Conservation (phyloP, 352 stramenopile genomes). For the Pythium monospermum region DNA sequence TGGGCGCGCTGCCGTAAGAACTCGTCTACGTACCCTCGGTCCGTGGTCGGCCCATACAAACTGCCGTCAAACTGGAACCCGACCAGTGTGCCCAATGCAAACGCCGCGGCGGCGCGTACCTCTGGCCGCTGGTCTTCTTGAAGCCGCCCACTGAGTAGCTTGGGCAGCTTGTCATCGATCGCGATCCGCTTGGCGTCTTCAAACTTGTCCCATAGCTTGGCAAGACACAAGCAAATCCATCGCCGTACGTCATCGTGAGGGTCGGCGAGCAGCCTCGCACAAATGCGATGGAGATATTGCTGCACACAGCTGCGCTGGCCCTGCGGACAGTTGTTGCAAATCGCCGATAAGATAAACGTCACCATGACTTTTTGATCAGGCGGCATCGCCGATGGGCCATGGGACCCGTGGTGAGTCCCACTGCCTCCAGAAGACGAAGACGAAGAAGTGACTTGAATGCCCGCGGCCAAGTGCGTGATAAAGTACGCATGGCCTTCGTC, state of each 20-base stretch:
- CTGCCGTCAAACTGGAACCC: slow-evolving; percentile 69
- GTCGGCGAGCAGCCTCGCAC: slow-evolving; percentile 57
- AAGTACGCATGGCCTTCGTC: slow-evolving; percentile 95
- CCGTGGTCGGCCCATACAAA: slow-evolving; percentile 32
- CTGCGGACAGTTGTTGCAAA: slow-evolving; percentile 89
- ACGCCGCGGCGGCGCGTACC: slow-evolving; percentile 91
- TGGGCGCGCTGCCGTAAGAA: slow-evolving; percentile 54
- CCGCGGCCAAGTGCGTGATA: slow-evolving; percentile 88
- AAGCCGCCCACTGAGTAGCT: slow-evolving; percentile 75
- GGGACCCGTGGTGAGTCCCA: background rate
- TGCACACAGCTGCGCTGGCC: slow-evolving; percentile 93
- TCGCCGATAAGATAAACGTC: slow-evolving; percentile 94
- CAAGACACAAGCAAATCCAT: slow-evolving; percentile 91
- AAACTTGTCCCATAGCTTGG: slow-evolving; percentile 94
- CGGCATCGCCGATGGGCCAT: slow-evolving; percentile 38
- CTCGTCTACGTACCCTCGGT: slow-evolving; percentile 38
- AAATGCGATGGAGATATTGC: slow-evolving; percentile 84
- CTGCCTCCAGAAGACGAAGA: slow-evolving; percentile 15
- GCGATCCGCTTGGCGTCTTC: slow-evolving; percentile 80
- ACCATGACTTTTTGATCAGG: slow-evolving; percentile 93
- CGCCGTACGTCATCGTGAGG: slow-evolving; percentile 66
- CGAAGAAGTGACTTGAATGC: too few species aligned
- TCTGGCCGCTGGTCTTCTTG: slow-evolving; percentile 83
- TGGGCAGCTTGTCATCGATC: slow-evolving; percentile 85
- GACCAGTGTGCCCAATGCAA: slow-evolving; percentile 91